Conservation (phyloP, 1,139 yeast species). For the Zygotorulaspora mrakii region DNA sequence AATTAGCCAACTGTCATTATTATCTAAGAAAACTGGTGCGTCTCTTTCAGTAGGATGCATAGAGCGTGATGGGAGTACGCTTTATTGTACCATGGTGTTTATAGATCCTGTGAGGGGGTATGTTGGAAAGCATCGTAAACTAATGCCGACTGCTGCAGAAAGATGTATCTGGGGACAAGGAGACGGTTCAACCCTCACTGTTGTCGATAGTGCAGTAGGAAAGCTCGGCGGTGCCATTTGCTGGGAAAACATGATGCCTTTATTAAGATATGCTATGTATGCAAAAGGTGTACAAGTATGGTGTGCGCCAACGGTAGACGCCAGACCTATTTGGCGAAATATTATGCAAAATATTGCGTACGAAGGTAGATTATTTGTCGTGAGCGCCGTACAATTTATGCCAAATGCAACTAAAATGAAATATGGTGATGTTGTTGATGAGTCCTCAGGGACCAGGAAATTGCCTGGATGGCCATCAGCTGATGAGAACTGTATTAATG, state of each 20-base stretch:
- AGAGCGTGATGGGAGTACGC: slow-evolving; percentile 39
- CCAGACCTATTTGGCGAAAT: slow-evolving; percentile 39
- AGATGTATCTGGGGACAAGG: slow-evolving; percentile 44
- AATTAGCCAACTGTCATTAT: slow-evolving; percentile 29
- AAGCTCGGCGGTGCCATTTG: slow-evolving; percentile 43
- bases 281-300: slow-evolving; percentile 42
- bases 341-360: slow-evolving; percentile 39
- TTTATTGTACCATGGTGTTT: slow-evolving; percentile 40
- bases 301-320: slow-evolving; percentile 45
- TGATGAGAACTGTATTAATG: slow-evolving; percentile 35
- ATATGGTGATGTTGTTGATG: slow-evolving; percentile 18
- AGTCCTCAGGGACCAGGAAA: slow-evolving; percentile 18
- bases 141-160: slow-evolving; percentile 43
- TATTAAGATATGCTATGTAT: slow-evolving; percentile 39
- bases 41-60: slow-evolving; percentile 38
- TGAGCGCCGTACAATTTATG: slow-evolving; percentile 39
- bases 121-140: slow-evolving; percentile 41
- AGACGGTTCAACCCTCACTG: slow-evolving; percentile 42
- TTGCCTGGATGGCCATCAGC: slow-evolving; percentile 18
- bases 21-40: slow-evolving; percentile 34
- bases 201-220: slow-evolving; percentile 36
- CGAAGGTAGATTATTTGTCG: slow-evolving; percentile 38
- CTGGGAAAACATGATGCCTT: slow-evolving; percentile 41
- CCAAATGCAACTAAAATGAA: slow-evolving; percentile 26
- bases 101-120: slow-evolving; percentile 38